These are phyloP conservation scores for Chalciporus pseudorubinellus DNA, from an alignment of 768 basidiomycete species.

Conservation along the genomic window DNA sequence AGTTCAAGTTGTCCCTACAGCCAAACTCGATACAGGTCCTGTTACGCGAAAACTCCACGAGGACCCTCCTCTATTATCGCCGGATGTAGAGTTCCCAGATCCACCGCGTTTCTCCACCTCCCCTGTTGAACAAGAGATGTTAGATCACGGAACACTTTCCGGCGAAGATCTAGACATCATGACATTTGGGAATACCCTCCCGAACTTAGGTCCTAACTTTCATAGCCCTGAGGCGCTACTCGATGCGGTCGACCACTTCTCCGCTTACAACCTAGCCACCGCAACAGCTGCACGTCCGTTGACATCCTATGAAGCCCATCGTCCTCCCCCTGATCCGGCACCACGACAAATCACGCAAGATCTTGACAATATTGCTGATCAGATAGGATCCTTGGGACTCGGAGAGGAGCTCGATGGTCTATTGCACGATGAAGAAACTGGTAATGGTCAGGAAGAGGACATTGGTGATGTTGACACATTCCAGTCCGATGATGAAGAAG, in stretches of 20 bases:
- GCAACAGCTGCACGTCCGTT: not conserved
- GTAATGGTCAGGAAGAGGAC: no score
- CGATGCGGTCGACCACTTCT: not conserved
- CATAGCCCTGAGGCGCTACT: not conserved
- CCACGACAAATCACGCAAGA: no score
- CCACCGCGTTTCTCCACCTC: not conserved
- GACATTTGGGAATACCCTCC: not conserved
- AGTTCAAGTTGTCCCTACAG: conserved; percentile 11
- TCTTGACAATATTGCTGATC: no score
- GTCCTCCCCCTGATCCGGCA: not conserved
- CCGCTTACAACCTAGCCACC: not conserved
- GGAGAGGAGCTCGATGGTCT: no score
- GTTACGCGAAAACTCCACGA: not conserved
- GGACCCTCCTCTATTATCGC: not conserved
- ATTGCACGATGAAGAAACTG: no score
- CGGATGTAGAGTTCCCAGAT: not conserved
- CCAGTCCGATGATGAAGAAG: no score
- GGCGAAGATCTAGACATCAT: not conserved
- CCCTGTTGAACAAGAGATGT: not conserved
- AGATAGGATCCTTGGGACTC: no score
- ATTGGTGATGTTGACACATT: no score
- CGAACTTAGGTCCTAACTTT: not conserved
- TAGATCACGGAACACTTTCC: not conserved
- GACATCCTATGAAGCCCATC: not conserved
- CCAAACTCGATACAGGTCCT: not conserved